Evolutionary conservation across 2,329 filamentous ascomycete genomes (phyloP), one percentile per base, ranked within the genome.

Genomic region (Aspergillus ibericus): DNA sequence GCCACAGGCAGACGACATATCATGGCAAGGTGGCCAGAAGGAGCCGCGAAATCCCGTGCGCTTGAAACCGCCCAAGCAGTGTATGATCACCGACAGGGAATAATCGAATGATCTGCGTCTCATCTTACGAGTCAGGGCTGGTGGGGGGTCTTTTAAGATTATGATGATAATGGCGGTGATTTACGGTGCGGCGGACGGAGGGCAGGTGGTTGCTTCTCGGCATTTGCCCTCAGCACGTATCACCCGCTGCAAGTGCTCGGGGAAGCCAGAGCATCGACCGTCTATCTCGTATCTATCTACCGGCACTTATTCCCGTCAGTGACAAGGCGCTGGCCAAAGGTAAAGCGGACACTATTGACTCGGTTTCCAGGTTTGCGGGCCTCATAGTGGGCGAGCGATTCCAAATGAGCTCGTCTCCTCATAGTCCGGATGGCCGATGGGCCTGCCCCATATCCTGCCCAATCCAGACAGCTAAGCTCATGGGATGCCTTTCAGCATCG

Each of bases 81-180:
- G 22, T n/a, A n/a, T 29, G 51, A 53, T 53, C 51, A 44, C 22
- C 51, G 25, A 34, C 36, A 53, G 51, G 51, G 51, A 53, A 53
- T 42, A 53, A 53, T 53, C 25, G 36, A 53, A 53, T 53, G 51
- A 53, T 53, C 51, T 53, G 51, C 51, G 51, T 53, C 51, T 42
- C 51, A 44, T 53, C 32, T 29, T 53, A 44, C 51, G 51, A 53
- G 51, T 53, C 51, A 53, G 40, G 51, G 36, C 51, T 44, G 38
- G 25, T 53, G 38, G 51, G 36, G 32, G 34, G 34, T 25, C 32
- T 22, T 27, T n/a, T 27, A 48, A 48, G 44, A 36, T 51, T 29
- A 34, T 42, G 15, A 44, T 29, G 22, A 25, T 25, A 5, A 3
- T 25, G 22, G 34, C 27, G n/a, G 32, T 18, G 36, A 48, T 48